Base-by-base conservation (phyloP, 305 asterid genomes). In the Fraxinus sp. region DNA sequence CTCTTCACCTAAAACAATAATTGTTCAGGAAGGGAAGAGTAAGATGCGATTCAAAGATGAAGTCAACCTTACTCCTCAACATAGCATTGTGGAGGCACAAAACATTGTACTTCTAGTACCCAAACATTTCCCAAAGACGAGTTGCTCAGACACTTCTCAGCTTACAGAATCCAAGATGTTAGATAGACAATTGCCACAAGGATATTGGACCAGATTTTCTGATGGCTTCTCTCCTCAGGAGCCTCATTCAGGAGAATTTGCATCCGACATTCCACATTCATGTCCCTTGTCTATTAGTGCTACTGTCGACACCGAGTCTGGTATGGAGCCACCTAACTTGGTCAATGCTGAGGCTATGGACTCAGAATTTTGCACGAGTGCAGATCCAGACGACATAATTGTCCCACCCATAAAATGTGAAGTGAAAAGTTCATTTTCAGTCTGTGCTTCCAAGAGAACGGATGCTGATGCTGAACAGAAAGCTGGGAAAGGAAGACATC, bases 201-300 rank as follows among this genome's bases (percentile, higher is more conserved):
- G 41, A 37, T 39, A 79, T 30, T 89, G 72, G 82, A 85, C 37
- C 22, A 88, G 89, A 86, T 84, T 88, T 72, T 86, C 94, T 77
- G 90, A 87, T 89, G 87, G 86, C 81, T 84, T 83, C 81, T 88
- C 90, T 52, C 62, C 22, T 18, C 90, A 41, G 85, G 93, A 91
- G 80, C 83, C 84, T 59, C 78, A 81, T 80, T 84, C 88, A n/a
- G 85, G 87, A 55, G 93, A 84, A 84, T 49, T 80, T 64, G 22
- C 81, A 43, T 77, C 76, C 82, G 90, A 85, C 78, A 80, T 87
- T 85, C 92, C 90, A 24, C 90, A 78, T 86, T 92, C 97, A 75
- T 91, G 91, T 82, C 92, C 97, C 43, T 87, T 91, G 88, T 91
- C 96, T 43, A 77, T 87, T 73, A 80, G 79, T 81, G 79, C 81